Base-by-base conservation (phyloP, 192 early-diverging fungal species). In the Podochytrium sp. region DNA sequence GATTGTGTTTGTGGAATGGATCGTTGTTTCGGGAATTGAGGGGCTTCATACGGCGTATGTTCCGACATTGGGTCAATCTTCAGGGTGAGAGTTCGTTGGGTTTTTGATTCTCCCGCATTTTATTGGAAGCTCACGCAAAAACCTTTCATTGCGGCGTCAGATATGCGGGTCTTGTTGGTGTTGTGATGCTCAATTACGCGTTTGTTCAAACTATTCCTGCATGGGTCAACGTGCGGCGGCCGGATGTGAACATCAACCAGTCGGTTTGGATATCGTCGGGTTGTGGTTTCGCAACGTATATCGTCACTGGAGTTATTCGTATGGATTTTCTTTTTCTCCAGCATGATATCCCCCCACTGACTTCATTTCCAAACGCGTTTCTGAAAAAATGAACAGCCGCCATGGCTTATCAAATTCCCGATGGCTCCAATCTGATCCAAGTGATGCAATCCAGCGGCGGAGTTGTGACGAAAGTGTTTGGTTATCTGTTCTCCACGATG, bases 101-200 rank as follows among this genome's bases (percentile, higher is more conserved):
- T 65, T 75, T 2, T 63, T 84, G 30, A 84, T 84, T 74, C 66
- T 84, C 35, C n/a, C n/a, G n/a, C n/a, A n/a, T n/a, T n/a, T 33
- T 85, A 84, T 74, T 69, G 76, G 29, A 80, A 83, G 20, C 73
- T 84, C 43, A 56, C 55, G 0, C 65, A 70, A 20, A 68, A n/a
- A n/a, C n/a, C n/a, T n/a, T n/a, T n/a, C n/a, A n/a, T n/a, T n/a
- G n/a, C n/a, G n/a, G n/a, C n/a, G n/a, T 47, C 20, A 57, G 55
- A 35, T 82, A 65, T 53, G 65, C 51, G 5, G 58, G 61, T 20
- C 70, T 83, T 3, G 62, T 78, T 18, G 82, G 82, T n/a, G 72
- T 75, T 2, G 68, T 83, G 32, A 84, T 83, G 77, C 65, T 84
- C 34, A 83, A 84, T 74, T 67, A 83, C 35, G 83, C 82, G 14